Evolutionary conservation across 1,284 basidiomycete genomes (phyloP), one percentile per base, ranked within the genome.

Genomic region (Tranzscheliella williamsii): DNA sequence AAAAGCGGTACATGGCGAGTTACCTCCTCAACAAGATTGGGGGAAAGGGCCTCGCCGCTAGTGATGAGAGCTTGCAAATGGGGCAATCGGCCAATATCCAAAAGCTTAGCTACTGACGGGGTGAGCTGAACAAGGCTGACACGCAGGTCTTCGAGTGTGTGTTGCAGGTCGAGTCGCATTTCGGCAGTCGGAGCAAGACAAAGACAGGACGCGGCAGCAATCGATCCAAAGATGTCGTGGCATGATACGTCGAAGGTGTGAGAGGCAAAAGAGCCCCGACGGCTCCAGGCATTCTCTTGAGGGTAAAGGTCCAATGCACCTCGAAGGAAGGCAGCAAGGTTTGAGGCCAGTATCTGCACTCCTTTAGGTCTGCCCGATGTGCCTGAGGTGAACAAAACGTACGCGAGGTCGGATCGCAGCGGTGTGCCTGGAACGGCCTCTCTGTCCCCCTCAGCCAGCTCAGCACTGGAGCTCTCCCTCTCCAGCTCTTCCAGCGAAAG

Each of bases 181-280:
- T 42, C 31, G 17, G 23, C 8, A 5, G 41, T 22, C 16, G 41
- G 32, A 11, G 26, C 27, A n/a, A 42, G 12, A 18, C 29, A 35
- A 35, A 42, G 41, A 16, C 31, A 22, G 41, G 26, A 32, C 15
- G n/a, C 41, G 5, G 26, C 26, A 7, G 27, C 41, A 17, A 42
- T 15, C 18, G 27, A 13, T 11, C 41, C 41, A 30, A 42, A 42
- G 26, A 30, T 42, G 32, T 42, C 41, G 18, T 30, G 15, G 41
- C 27, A 16, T 12, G 31, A 42, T 5, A 30, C 16, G 23, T 42
- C 41, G 27, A 30, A 42, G 9, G 41, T 42, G 9, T 35, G 31
- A 9, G 41, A 34, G 17, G 41, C 26, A 26, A 42, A 42, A n/a
- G 26, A 15, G 18, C 27, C 26, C 9, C 41, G 20, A 9, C 29